Percentiles rank a stretch among this genome's conserved stretches.
phyloP scores from a whole-genome alignment of 306 rosid species.

The Chamaecrista fasciculata region DNA sequence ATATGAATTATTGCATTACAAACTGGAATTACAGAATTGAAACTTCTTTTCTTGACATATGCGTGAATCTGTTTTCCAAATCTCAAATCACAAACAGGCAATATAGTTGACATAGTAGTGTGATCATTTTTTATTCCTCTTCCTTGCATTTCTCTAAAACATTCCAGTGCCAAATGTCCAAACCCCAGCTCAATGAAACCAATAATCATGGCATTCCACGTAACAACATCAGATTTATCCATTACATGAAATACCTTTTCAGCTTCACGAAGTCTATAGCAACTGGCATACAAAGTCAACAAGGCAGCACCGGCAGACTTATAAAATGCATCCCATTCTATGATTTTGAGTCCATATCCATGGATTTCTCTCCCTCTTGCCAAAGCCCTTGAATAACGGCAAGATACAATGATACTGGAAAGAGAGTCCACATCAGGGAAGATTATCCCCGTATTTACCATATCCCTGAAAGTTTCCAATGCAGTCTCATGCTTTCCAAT shows the following conservation, averaged over 20 bases:
- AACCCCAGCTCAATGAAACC: constrained; percentile 38
- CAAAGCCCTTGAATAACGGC: constrained; percentile 32
- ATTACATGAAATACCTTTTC: constrained; percentile 34
- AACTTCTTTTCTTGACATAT: constrained; percentile 25
- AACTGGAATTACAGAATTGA: constrained; percentile 24
- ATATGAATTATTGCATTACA: constrained; percentile 46
- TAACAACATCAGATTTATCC: constrained; percentile 45
- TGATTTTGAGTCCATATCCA: constrained; percentile 39
- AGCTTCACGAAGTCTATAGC: constrained; percentile 29
- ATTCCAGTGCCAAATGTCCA: constrained; percentile 35
- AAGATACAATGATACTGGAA: constrained; percentile 47
- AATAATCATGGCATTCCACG: constrained; percentile 56
- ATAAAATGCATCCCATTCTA: constrained; percentile 34
- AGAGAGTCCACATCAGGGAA: constrained; percentile 48
- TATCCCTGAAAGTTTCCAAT: constrained; percentile 42
- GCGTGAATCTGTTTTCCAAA: constrained; percentile 47
- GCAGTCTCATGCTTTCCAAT: constrained; percentile 35
- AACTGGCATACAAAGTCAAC: constrained; percentile 42
- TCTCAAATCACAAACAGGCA: constrained; percentile 44
- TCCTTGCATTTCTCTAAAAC: constrained; percentile 43
- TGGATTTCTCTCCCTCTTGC: constrained; percentile 47
- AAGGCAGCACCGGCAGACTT: constrained; percentile 51
- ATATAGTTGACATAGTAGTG: constrained; percentile 42
- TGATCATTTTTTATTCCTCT: constrained; percentile 34
- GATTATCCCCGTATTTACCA: constrained; percentile 32